These are phyloP conservation scores for Hemileccinum rubropunctum DNA, from an alignment of 768 basidiomycete genomes.

Conservation along the genomic window DNA sequence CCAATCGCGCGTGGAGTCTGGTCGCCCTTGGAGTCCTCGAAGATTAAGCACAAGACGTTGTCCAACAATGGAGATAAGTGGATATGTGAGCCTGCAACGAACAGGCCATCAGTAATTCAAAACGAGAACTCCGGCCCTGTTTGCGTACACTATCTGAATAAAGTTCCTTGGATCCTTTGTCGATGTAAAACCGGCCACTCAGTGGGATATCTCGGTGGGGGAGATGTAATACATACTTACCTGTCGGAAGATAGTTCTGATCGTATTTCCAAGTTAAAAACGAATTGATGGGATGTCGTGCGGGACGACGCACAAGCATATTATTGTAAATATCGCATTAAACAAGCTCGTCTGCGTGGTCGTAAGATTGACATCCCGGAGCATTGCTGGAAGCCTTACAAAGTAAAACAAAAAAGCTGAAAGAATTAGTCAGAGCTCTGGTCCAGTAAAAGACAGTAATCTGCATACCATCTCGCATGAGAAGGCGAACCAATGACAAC, in stretches of 20 bases:
- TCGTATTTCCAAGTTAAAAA: not conserved
- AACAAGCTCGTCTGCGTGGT: conserved; percentile 6
- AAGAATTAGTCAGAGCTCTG: not conserved
- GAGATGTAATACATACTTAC: conserved; percentile 5
- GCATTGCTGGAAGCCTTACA: not conserved
- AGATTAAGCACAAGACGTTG: conserved; percentile 26
- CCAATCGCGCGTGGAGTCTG: conserved; percentile 8
- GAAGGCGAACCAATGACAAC: conserved; percentile 9
- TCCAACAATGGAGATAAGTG: conserved; percentile 14
- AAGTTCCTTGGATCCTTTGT: too few species aligned
- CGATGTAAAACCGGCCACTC: not conserved
- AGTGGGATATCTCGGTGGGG: not conserved
- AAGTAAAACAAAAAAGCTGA: conserved; percentile 13
- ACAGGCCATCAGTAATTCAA: too few species aligned
- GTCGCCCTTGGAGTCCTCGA: conserved; percentile 3
- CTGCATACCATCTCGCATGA: conserved; percentile 25
- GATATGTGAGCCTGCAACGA: conserved; percentile 4
- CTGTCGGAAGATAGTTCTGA: conserved; percentile 7
- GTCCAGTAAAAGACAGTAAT: not conserved
- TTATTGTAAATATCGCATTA: conserved; percentile 6
- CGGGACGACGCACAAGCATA: conserved; percentile 13
- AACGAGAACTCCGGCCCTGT: too few species aligned
- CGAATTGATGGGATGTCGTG: not conserved
- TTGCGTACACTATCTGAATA: too few species aligned
- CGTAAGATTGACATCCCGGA: not conserved